Conservation (phyloP, 768 basidiomycete species). For the Boletus subparvulus region DNA sequence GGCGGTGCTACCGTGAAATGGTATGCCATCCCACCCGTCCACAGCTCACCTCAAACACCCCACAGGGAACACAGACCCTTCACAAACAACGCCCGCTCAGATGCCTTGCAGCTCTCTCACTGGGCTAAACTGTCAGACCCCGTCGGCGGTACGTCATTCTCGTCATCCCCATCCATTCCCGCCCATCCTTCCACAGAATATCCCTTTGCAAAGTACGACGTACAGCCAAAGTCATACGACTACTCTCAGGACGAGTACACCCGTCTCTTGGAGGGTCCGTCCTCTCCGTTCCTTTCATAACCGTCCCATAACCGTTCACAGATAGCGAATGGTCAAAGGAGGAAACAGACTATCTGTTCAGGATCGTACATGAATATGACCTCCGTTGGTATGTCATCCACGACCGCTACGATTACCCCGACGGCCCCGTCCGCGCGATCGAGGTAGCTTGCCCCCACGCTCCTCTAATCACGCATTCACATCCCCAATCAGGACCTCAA, state of each 20-base stretch:
- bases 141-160: constrained; percentile 46
- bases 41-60: background rate
- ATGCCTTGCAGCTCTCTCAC: constrained; percentile 70
- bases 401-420: constrained; percentile 82
- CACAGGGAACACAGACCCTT: constrained; percentile 78
- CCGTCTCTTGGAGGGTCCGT: constrained; percentile 68
- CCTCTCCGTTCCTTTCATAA: background rate
- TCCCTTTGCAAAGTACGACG: constrained; percentile 81
- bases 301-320: constrained; percentile 21
- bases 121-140: constrained; percentile 75
- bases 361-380: constrained; percentile 77
- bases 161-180: background rate
- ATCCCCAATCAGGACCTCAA: constrained; percentile 65
- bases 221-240: constrained; percentile 58
- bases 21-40: constrained; percentile 37
- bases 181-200: constrained; percentile 50
- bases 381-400: constrained; percentile 85
- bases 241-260: constrained; percentile 90
- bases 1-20: constrained; percentile 67
- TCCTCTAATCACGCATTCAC: background rate
- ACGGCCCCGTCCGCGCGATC: constrained; percentile 53
- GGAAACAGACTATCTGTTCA: constrained; percentile 92
- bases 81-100: constrained; percentile 66
- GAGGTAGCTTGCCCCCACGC: constrained; percentile 50
- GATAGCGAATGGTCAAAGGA: constrained; percentile 89